Conservation (phyloP, 1,284 basidiomycete species). For the Earliella scabrosa region DNA sequence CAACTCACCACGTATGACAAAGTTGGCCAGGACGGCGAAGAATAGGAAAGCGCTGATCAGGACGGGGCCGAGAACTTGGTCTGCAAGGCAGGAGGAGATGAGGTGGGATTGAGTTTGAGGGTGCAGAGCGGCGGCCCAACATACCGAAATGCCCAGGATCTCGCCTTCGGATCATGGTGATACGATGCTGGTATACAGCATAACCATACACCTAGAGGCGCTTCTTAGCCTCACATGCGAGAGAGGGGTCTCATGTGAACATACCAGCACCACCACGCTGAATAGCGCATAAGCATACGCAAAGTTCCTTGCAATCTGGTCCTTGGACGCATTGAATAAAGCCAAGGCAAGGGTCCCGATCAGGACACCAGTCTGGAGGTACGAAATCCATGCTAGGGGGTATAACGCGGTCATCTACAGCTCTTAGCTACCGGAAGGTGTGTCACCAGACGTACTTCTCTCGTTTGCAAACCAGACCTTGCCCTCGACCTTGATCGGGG, state of each 20-base stretch:
- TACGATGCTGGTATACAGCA: conserved; percentile 84
- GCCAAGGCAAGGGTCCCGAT: conserved; percentile 88
- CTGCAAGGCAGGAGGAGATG: conserved; percentile 42
- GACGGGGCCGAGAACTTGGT: conserved; percentile 80
- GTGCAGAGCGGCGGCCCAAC: conserved; percentile 25
- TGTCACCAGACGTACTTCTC: conserved; percentile 62
- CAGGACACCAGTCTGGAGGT: conserved; percentile 86
- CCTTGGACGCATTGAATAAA: conserved; percentile 86
- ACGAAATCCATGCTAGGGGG: conserved; percentile 83
- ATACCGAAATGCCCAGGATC: conserved; percentile 92
- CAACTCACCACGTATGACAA: conserved; percentile 76
- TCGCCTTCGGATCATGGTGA: conserved; percentile 89
- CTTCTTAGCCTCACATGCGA: not conserved
- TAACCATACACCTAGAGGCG: conserved; percentile 80
- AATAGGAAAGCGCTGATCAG: conserved; percentile 83
- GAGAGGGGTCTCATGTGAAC: conserved; percentile 21
- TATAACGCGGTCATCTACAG: not conserved
- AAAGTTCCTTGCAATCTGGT: conserved; percentile 77
- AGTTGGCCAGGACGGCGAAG: conserved; percentile 85
- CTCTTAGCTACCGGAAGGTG: not conserved
- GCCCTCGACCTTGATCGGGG: conserved; percentile 91
- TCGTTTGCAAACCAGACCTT: conserved; percentile 99
- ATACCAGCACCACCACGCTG: conserved; percentile 67
- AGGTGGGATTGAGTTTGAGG: not conserved
- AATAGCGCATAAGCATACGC: conserved; percentile 87